Percentiles rank a stretch among this genome's conserved stretches.
Evolutionary conservation across 305 asterid species (phyloP).

Genomic region (Plantago coronopus): DNA sequence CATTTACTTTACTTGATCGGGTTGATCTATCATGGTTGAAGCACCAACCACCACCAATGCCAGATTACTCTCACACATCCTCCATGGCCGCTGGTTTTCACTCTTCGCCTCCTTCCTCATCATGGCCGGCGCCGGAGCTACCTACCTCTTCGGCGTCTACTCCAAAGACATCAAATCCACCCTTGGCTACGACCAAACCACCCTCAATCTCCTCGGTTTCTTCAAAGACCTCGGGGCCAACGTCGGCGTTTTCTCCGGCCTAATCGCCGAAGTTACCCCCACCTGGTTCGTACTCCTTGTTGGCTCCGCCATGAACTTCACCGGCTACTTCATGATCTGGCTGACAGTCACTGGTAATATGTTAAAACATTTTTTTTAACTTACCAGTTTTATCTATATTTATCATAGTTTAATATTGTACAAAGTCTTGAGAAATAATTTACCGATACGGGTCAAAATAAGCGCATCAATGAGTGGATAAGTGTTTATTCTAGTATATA

Average conservation of each 20-base stretch:
- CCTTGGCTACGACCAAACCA: slow-evolving; percentile 28
- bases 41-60: not conserved
- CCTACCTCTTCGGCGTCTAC: slow-evolving; percentile 28
- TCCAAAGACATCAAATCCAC: slow-evolving; percentile 28
- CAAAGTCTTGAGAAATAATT: too few relatives aligned
- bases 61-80: slow-evolving; percentile 7
- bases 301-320: slow-evolving; percentile 27
- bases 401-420: too few relatives aligned
- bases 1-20: not conserved
- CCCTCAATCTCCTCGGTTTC: slow-evolving; percentile 25
- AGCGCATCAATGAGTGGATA: too few relatives aligned
- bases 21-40: not conserved
- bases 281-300: slow-evolving; percentile 24
- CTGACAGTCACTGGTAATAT: slow-evolving; percentile 14
- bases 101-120: slow-evolving; percentile 20
- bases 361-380: not conserved
- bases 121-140: slow-evolving; percentile 25
- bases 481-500: too few relatives aligned
- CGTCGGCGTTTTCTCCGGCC: slow-evolving; percentile 26
- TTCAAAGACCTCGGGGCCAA: slow-evolving; percentile 33
- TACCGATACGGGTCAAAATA: too few relatives aligned
- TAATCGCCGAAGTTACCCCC: slow-evolving; percentile 25
- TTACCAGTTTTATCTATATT: not conserved
- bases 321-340: slow-evolving; percentile 33
- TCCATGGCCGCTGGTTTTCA: slow-evolving; percentile 19